Evolutionary conservation across 768 basidiomycete genomes (phyloP).

Genomic region (Phanerochaete sordida): DNA sequence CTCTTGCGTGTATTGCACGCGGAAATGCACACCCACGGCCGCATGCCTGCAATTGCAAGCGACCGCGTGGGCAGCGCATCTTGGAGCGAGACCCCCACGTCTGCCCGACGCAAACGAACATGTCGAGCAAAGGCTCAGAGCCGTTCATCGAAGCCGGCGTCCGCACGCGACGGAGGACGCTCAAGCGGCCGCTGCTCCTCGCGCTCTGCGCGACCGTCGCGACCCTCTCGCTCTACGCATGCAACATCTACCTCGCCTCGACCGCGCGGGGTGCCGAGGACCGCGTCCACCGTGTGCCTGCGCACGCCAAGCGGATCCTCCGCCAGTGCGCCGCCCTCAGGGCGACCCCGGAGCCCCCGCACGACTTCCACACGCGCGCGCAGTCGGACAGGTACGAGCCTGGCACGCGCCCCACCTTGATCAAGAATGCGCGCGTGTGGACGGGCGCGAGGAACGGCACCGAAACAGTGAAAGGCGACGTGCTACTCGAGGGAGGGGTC

Average conservation of each 20-base stretch:
- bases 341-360: slow-evolving; percentile 27
- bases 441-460: slow-evolving; percentile 56
- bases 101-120: neutral
- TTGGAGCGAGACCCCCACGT: neutral
- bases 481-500: slow-evolving; percentile 66
- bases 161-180: neutral
- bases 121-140: slow-evolving; percentile 7
- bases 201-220: slow-evolving; percentile 10
- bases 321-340: slow-evolving; percentile 28
- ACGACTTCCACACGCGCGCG: slow-evolving; percentile 25
- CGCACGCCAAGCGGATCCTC: slow-evolving; percentile 25
- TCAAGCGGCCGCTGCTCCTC: slow-evolving; percentile 7
- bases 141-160: neutral
- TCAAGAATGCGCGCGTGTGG: slow-evolving; percentile 70
- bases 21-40: neutral
- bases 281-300: slow-evolving; percentile 17
- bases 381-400: slow-evolving; percentile 62
- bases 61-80: neutral
- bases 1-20: neutral
- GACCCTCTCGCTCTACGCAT: slow-evolving; percentile 11
- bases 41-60: neutral
- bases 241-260: slow-evolving; percentile 12
- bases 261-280: neutral
- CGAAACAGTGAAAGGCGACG: slow-evolving; percentile 53
- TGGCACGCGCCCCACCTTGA: slow-evolving; percentile 62